Conservation (phyloP, 2,329 filamentous ascomycete species). For the Trichoderma afroharzianum region DNA sequence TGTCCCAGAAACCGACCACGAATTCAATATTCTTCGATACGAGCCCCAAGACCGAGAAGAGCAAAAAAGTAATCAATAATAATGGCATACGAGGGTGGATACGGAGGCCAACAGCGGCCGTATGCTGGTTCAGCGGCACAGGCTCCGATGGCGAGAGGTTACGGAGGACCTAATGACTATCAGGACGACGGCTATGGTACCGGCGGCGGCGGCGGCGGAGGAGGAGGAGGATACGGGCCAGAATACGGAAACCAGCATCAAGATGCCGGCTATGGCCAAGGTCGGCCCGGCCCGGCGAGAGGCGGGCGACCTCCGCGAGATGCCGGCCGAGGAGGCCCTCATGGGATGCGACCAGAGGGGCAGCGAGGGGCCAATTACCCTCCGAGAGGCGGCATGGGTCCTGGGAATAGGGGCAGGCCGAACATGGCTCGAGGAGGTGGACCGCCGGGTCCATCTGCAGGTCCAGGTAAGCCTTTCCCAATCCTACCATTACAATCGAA, state of each 20-base stretch:
- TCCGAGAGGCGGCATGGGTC: constrained; percentile 32
- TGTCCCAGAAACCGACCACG: background rate
- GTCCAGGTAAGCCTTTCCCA: constrained; percentile 34
- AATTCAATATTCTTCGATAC: background rate
- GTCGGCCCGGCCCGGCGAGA: constrained; percentile 38
- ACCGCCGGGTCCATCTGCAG: constrained; percentile 35
- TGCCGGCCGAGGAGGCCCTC: constrained; percentile 42
- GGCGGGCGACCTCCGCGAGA: constrained; percentile 41
- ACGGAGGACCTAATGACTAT: constrained; percentile 37
- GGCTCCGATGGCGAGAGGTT: constrained; percentile 38
- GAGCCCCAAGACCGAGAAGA: background rate
- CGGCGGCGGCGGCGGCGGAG: constrained; percentile 32
- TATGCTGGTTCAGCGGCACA: constrained; percentile 46
- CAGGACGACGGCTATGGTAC: constrained; percentile 45
- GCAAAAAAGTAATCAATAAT: background rate
- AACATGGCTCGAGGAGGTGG: constrained; percentile 36
- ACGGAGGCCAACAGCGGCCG: constrained; percentile 44
- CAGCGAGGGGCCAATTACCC: constrained; percentile 37
- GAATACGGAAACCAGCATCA: constrained; percentile 41
- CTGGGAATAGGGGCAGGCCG: constrained; percentile 26
- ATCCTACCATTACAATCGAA: background rate
- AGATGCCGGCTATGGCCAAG: constrained; percentile 44
- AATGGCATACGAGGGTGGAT: constrained; percentile 53
- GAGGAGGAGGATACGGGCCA: constrained; percentile 29
- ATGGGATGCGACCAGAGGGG: constrained; percentile 33